These are phyloP conservation scores for Pogostemon cablin DNA, from an alignment of 257 asterid species.

Conservation along the genomic window DNA sequence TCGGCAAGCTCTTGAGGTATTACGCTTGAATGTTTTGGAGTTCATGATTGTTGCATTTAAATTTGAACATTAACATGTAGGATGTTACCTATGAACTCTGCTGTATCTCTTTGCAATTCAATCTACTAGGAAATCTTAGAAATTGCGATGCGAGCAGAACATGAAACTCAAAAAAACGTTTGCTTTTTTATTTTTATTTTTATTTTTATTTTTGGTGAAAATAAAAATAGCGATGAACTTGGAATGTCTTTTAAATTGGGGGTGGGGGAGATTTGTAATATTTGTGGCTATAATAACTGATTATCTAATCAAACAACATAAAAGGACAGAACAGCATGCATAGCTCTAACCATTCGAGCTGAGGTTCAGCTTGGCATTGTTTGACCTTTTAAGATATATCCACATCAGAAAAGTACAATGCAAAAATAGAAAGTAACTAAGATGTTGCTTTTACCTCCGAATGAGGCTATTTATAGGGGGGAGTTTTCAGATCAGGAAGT, in stretches of 20 bases:
- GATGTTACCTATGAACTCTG: not conserved
- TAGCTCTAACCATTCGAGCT: too few species aligned
- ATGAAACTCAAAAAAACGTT: not conserved
- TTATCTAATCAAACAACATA: too few species aligned
- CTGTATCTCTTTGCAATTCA: not conserved
- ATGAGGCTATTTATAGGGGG: too few species aligned
- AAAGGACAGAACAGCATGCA: too few species aligned
- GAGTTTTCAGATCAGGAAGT: too few species aligned
- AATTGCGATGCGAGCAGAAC: conserved; percentile 18
- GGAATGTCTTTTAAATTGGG: not conserved
- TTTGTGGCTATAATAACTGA: too few species aligned
- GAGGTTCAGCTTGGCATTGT: too few species aligned
- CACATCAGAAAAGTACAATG: too few species aligned
- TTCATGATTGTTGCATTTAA: not conserved
- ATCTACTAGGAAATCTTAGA: not conserved
- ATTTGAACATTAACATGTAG: not conserved
- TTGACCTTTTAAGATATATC: too few species aligned
- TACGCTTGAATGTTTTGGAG: not conserved
- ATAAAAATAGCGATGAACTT: not conserved
- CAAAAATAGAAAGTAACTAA: too few species aligned
- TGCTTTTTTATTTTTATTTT: not conserved
- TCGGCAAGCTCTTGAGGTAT: conserved; percentile 92
- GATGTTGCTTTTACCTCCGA: too few species aligned
- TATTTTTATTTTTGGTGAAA: not conserved
- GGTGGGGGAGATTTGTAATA: too few species aligned